These are phyloP conservation scores for Panaeolus papilionaceus DNA, from an alignment of 768 basidiomycete genomes.

Conservation along the genomic window DNA sequence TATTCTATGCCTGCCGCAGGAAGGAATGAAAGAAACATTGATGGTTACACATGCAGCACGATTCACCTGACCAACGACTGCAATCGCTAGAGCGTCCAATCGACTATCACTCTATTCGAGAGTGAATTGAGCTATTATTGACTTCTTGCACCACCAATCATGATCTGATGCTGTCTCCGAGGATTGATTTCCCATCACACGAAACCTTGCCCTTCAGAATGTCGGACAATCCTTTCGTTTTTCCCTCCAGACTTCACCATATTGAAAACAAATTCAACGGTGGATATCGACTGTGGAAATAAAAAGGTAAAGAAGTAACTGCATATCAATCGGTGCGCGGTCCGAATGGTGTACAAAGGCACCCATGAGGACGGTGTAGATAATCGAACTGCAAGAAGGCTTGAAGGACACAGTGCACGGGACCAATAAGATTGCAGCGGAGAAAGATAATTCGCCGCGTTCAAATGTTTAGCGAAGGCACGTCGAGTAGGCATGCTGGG, in stretches of 20 bases:
- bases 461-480: slow-evolving; percentile 4
- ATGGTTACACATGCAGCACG: background rate
- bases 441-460: slow-evolving; percentile 8
- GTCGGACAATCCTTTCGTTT: background rate
- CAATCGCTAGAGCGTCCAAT: background rate
- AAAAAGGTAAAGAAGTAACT: background rate
- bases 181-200: background rate
- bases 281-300: background rate
- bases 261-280: background rate
- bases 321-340: background rate
- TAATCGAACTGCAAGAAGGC: background rate
- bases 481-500: background rate
- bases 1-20: slow-evolving; percentile 1
- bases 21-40: background rate
- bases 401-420: background rate
- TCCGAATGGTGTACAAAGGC: background rate
- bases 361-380: slow-evolving; percentile 4
- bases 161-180: background rate
- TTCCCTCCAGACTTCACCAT: background rate
- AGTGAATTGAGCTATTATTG: background rate
- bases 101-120: background rate
- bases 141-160: background rate
- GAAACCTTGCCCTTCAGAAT: slow-evolving; percentile 5
- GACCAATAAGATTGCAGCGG: slow-evolving; percentile 1
- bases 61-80: background rate